Evolutionary conservation across 768 basidiomycete genomes (phyloP).

Genomic region (Pulveroboletus ravenelii): DNA sequence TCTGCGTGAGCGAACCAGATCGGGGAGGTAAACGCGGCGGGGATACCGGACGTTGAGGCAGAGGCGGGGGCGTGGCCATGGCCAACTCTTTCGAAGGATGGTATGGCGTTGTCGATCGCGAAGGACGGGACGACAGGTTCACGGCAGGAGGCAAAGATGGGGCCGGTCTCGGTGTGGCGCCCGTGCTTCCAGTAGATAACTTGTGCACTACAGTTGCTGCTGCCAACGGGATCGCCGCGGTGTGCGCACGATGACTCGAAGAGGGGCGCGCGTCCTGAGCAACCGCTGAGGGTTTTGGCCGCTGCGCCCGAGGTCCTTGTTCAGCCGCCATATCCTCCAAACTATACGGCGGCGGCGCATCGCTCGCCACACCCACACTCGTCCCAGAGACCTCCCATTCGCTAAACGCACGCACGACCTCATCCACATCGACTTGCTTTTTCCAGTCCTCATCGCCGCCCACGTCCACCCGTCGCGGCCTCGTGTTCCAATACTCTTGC

Average conservation of each 20-base stretch:
- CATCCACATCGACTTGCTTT: constrained; percentile 23
- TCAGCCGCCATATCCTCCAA: constrained; percentile 35
- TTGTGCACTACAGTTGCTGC: not conserved
- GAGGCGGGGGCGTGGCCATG: not conserved
- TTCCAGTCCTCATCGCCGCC: constrained; percentile 6
- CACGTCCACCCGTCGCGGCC: constrained; percentile 50
- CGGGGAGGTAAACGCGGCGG: not conserved
- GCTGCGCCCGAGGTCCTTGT: not conserved
- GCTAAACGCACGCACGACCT: constrained; percentile 33
- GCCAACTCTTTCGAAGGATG: not conserved
- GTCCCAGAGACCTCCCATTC: constrained; percentile 36
- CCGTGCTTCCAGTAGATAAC: not conserved
- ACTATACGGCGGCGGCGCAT: constrained; percentile 64
- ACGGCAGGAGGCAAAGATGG: constrained; percentile 1
- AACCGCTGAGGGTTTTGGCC: not conserved
- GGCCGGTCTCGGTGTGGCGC: not conserved
- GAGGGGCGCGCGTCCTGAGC: constrained; percentile 6
- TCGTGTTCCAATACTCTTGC: constrained; percentile 67
- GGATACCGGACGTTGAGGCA: not conserved
- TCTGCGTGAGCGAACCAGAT: not conserved
- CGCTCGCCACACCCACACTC: constrained; percentile 36
- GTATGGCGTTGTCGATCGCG: not conserved
- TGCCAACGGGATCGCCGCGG: not conserved
- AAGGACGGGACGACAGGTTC: constrained; percentile 12
- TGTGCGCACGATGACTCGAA: not conserved